Evolutionary conservation across 1,284 basidiomycete genomes (phyloP).

Genomic region (Boletus sp.): DNA sequence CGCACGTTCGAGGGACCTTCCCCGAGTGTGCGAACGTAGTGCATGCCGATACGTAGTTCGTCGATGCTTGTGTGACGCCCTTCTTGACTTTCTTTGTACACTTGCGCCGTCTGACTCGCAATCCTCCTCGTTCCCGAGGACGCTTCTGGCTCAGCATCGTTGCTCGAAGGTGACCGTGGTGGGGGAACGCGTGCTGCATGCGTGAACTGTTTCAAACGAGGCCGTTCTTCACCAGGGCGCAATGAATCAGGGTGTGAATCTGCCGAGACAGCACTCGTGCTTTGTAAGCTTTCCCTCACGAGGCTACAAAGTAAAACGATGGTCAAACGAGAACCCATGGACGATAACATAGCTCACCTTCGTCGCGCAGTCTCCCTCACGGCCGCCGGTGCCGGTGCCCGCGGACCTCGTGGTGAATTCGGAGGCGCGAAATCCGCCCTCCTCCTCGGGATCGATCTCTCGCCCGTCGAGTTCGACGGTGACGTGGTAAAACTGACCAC

Average conservation of each 20-base stretch:
- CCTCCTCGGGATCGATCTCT: conserved; percentile 62
- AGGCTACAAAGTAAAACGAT: conserved; percentile 10
- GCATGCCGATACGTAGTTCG: conserved; percentile 62
- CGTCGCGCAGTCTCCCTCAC: conserved; percentile 21
- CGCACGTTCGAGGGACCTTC: conserved; percentile 48
- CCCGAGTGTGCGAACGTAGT: conserved; percentile 67
- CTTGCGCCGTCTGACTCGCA: conserved; percentile 64
- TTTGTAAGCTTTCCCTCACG: conserved; percentile 34
- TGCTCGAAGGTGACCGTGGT: conserved; percentile 42
- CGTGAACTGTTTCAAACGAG: conserved; percentile 73
- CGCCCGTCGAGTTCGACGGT: conserved; percentile 61
- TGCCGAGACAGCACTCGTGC: conserved; percentile 37
- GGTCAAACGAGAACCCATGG: neutral
- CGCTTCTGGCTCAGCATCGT: conserved; percentile 27
- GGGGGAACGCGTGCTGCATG: conserved; percentile 65
- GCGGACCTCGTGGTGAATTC: conserved; percentile 36
- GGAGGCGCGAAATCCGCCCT: conserved; percentile 64
- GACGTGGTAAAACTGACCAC: conserved; percentile 48
- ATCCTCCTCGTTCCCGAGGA: conserved; percentile 42
- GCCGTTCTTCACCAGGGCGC: conserved; percentile 38
- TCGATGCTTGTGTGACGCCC: conserved; percentile 46
- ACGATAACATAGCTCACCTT: conserved; percentile 22
- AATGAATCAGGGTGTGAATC: conserved; percentile 33
- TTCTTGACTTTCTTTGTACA: conserved; percentile 40
- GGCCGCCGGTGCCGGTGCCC: conserved; percentile 22